phyloP scores from a whole-genome alignment of 208 protist species.

The Trypanosoma melophagium region DNA sequence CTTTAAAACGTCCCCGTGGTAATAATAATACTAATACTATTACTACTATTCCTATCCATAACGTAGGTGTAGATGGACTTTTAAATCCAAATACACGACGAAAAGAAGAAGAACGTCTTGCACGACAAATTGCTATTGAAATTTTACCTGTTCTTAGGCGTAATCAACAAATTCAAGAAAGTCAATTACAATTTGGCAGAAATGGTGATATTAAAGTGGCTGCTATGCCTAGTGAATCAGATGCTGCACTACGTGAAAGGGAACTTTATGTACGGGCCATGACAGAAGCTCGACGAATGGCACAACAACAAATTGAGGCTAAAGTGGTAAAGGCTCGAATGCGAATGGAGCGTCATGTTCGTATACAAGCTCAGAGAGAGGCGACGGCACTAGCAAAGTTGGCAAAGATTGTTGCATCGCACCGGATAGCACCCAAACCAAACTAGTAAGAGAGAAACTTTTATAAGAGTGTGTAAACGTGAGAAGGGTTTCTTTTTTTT shows the following conservation, averaged over 20 bases:
- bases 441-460: background rate
- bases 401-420: slow-evolving; percentile 65
- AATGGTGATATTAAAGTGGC: slow-evolving; percentile 30
- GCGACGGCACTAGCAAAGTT: slow-evolving; percentile 70
- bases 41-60: background rate
- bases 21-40: background rate
- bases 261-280: slow-evolving; percentile 57
- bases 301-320: slow-evolving; percentile 46
- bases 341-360: slow-evolving; percentile 48
- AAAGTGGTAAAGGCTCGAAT: slow-evolving; percentile 30
- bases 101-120: slow-evolving; percentile 55
- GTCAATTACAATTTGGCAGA: slow-evolving; percentile 35
- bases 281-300: slow-evolving; percentile 49
- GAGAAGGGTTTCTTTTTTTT: background rate
- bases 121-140: slow-evolving; percentile 45
- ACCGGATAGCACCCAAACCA: slow-evolving; percentile 25
- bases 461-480: background rate
- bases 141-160: slow-evolving; percentile 63
- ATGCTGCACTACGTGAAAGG: slow-evolving; percentile 27
- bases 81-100: slow-evolving; percentile 30
- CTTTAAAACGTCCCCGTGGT: background rate
- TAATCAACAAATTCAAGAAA: slow-evolving; percentile 41
- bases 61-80: background rate
- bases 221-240: slow-evolving; percentile 6
- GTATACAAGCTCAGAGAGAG: slow-evolving; percentile 56